phyloP scores from a whole-genome alignment of 306 rosid species.

The Citrullus colocynthis region DNA sequence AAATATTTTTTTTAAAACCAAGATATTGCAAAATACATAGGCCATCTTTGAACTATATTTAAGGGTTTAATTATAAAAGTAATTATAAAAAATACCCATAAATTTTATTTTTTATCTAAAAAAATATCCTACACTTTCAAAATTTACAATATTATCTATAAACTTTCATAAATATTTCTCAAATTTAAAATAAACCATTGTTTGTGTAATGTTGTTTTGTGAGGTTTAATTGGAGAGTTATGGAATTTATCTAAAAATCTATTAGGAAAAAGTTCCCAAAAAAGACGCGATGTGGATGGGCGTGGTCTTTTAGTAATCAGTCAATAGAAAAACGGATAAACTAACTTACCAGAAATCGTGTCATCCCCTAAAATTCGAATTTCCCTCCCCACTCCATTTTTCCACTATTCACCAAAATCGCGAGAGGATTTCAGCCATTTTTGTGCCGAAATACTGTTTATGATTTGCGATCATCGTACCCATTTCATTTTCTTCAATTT shows the following conservation, averaged over 20 bases:
- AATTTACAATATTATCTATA: no score
- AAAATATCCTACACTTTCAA: no score
- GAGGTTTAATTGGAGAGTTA: no score
- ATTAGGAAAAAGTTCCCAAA: neutral
- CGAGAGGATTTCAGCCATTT: neutral
- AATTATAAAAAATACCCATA: no score
- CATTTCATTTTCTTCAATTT: neutral
- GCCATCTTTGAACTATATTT: no score
- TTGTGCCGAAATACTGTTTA: neutral
- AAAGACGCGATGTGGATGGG: neutral
- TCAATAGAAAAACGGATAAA: neutral
- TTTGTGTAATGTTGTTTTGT: no score
- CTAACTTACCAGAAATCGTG: slow-evolving; percentile 7
- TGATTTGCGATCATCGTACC: neutral
- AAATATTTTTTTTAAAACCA: no score
- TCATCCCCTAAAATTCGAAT: neutral
- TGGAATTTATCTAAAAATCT: neutral
- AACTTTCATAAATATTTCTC: no score
- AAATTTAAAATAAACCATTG: no score
- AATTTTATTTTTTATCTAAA: no score
- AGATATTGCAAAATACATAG: no score
- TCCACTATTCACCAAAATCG: neutral
- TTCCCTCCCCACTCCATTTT: neutral
- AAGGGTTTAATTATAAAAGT: no score
- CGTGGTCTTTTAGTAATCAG: slow-evolving; percentile 3